Base-by-base conservation (phyloP, 129 eudicot species). In the Rutidosis leptorrhynchoides region DNA sequence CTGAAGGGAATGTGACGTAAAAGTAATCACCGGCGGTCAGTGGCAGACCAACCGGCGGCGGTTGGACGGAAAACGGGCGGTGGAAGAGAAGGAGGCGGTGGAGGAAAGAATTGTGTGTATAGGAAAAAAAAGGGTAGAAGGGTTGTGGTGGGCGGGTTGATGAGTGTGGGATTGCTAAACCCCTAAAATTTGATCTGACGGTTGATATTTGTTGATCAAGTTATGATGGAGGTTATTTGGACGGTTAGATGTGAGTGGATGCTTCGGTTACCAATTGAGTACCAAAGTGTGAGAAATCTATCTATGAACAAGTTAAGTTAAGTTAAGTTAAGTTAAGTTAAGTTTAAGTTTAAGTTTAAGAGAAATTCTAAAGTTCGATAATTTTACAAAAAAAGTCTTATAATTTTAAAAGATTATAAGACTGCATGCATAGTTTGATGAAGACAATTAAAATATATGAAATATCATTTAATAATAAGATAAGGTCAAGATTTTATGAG, bases 191-290 rank as follows among this genome's bases (percentile, higher is more conserved):
- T 55, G 28, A 55, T 55, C 60, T 12, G 11, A 23, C 60, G 60
- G 60, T 55, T 55, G 32, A 23, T 55, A 24, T 55, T 55, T 11
- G 29, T 55, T 24, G 30, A 64, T 25, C 22, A 45, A 43, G 57
- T 64, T 64, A 64, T 23, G 55, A 45, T 28, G 69, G 69, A 42
- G 19, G 69, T 64, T 64, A 64, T 43, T 64, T 64, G 35, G 57
- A 45, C 69, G 56, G 69, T 25, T 43, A 22, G 69, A 64, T 64
- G 69, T 43, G n/a, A n/a, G 57, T 64, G 69, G 69, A 45, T 42
- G 57, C 33, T 43, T 64, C 40, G 26, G 69, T 64, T 64, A 64
- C 56, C n/a, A 37, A 22, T 2, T 48, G 20, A 54, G 16, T 24
- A 7, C 16, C 28, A 48, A 22, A 48, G n/a, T 48, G 59, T 8